Percentiles rank a stretch among this genome's conserved stretches.
These are phyloP conservation scores for Ascochyta pisi DNA, from an alignment of 2,329 filamentous ascomycete species.

Conservation along the genomic window DNA sequence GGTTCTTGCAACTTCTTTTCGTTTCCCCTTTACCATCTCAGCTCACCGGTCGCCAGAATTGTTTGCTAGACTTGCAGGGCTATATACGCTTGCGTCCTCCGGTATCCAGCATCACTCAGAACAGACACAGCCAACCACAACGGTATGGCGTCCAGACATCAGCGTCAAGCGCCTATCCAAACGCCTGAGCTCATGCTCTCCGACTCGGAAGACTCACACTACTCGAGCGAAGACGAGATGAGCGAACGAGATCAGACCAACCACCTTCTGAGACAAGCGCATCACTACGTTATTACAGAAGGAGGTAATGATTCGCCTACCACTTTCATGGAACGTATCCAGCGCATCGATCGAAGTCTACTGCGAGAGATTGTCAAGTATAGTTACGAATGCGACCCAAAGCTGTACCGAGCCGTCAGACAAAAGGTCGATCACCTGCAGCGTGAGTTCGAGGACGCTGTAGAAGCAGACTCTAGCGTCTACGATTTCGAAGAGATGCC, in stretches of 20 bases:
- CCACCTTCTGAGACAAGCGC: slow-evolving; percentile 33
- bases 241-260: slow-evolving; percentile 26
- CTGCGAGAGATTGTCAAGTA: slow-evolving; percentile 26
- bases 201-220: slow-evolving; percentile 10
- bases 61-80: slow-evolving; percentile 10
- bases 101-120: neutral
- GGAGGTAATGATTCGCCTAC: slow-evolving; percentile 28
- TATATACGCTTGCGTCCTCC: slow-evolving; percentile 2
- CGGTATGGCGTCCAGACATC: slow-evolving; percentile 12
- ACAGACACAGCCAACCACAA: neutral
- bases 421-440: slow-evolving; percentile 30
- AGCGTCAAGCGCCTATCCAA: neutral
- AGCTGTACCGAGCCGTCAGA: slow-evolving; percentile 28
- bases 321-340: slow-evolving; percentile 30
- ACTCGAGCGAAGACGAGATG: slow-evolving; percentile 12
- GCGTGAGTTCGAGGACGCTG: slow-evolving; percentile 20
- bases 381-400: slow-evolving; percentile 25
- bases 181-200: slow-evolving; percentile 14
- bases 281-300: slow-evolving; percentile 35
- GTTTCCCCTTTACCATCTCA: neutral
- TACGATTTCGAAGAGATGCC: slow-evolving; percentile 17
- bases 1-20: neutral
- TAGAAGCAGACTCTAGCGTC: slow-evolving; percentile 8
- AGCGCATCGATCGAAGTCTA: slow-evolving; percentile 35
- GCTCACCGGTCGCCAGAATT: slow-evolving; percentile 1